Base-by-base conservation (phyloP, 306 rosid species). In the Trifolium dubium region DNA sequence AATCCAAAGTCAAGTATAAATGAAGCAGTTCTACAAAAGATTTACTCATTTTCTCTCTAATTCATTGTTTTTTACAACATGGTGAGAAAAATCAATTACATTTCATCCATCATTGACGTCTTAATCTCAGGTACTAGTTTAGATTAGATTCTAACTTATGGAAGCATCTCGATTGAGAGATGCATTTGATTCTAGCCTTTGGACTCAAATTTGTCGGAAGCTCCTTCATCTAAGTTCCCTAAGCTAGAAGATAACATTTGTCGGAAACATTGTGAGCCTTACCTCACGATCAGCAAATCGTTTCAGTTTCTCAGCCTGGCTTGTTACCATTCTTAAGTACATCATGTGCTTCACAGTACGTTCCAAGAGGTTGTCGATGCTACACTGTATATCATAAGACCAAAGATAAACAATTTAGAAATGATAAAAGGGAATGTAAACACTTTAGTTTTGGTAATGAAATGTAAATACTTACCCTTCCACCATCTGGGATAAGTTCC, bases 331-430 rank as follows among this genome's bases (percentile, higher is more conserved):
- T 81, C 81, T 82, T 54, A 94, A 83, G 81, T 89, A 87, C 63
- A 80, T 72, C 94, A 94, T 84, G 81, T 91, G 98, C 75, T 88
- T 89, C 71, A 91, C 56, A 46, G 97, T 86, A 65, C 80, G 86
- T 68, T 94, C 97, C 80, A 94, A 80, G 43, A 94, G 98, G 62
- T 85, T 90, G 59, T 91, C 97, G 71, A 94, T 89, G 91, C 97
- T 94, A 85, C 92, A 88, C 98, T 94, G 96, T 14, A 86, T 64
- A 58, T 69, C 68, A 69, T 59, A 72, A 62, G 64, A 31, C 72
- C 64, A 40, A 31, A 60, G 50, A 51, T 77, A 58, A 37, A 51
- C 15, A 44, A 11, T 2, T 17, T 19, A 74, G 41, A 28, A 46
- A n/a, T 10, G 2, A 10, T 6, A 18, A 67, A 67, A 74, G 31